A percentile compares a stretch with the other conserved stretches of the same genome.
phyloP scores from a whole-genome alignment of 2,329 filamentous ascomycete species.

The Talaromyces sp. region DNA sequence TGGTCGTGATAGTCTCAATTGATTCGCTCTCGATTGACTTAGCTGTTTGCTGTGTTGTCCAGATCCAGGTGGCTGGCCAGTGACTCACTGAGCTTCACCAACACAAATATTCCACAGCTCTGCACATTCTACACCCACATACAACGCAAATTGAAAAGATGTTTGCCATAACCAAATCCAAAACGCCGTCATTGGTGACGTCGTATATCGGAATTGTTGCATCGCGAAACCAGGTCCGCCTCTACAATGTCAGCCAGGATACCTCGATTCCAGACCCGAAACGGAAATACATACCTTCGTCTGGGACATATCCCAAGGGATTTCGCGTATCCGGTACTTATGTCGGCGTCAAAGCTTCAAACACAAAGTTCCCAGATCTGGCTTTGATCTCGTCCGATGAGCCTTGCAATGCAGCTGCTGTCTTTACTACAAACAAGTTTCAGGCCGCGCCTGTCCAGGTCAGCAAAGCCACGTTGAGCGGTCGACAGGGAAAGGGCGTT shows the following conservation, averaged over 20 bases:
- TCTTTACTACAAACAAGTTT: constrained; percentile 98
- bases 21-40: background rate
- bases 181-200: constrained; percentile 24
- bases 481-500: constrained; percentile 62
- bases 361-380: constrained; percentile 86
- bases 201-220: constrained; percentile 29
- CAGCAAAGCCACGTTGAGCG: constrained; percentile 65
- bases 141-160: constrained; percentile 1
- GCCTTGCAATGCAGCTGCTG: constrained; percentile 80
- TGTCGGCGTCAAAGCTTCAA: constrained; percentile 88
- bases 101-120: background rate
- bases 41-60: background rate
- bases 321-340: constrained; percentile 82
- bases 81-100: background rate
- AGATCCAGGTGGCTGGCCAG: background rate
- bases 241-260: constrained; percentile 42
- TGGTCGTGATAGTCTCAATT: background rate
- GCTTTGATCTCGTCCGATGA: constrained; percentile 80
- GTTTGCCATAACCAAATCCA: constrained; percentile 12
- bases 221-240: constrained; percentile 30
- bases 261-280: constrained; percentile 67
- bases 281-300: constrained; percentile 80
- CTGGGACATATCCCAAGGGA: constrained; percentile 81
- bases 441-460: constrained; percentile 92
- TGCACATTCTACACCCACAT: background rate